These are phyloP conservation scores for Komagataella phaffii DNA, from an alignment of 805 yeast genomes.

Conservation along the genomic window DNA sequence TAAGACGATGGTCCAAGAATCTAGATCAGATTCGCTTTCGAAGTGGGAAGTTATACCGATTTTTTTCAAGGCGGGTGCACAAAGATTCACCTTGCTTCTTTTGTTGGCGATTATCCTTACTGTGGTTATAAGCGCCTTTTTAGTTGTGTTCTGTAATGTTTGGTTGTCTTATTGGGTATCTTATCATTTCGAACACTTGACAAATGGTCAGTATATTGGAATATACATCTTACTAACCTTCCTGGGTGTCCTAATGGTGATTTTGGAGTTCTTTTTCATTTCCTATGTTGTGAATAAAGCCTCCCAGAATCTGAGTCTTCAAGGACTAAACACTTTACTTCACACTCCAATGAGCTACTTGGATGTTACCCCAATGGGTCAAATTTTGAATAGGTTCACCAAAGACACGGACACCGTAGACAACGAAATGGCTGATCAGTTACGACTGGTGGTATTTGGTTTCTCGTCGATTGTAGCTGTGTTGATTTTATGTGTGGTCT, in stretches of 20 bases:
- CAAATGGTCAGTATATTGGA: conserved; percentile 55
- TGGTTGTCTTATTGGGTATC: conserved; percentile 80
- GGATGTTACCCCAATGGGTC: conserved; percentile 81
- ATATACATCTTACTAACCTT: conserved; percentile 50
- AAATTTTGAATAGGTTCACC: conserved; percentile 75
- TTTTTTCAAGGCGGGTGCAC: conserved; percentile 12
- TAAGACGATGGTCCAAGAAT: not conserved
- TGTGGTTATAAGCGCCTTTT: conserved; percentile 28
- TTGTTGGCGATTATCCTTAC: conserved; percentile 4
- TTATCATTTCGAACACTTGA: conserved; percentile 27
- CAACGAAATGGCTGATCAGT: conserved; percentile 63
- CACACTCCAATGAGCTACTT: conserved; percentile 74
- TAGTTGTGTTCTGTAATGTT: conserved; percentile 44
- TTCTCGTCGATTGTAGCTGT: conserved; percentile 20
- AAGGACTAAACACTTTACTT: conserved; percentile 46
- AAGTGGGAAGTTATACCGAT: not conserved
- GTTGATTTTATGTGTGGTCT: conserved; percentile 27
- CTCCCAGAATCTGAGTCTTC: conserved; percentile 40
- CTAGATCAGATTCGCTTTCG: not conserved
- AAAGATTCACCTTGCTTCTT: conserved; percentile 7
- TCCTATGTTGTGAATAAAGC: conserved; percentile 40
- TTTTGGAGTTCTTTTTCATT: conserved; percentile 28
- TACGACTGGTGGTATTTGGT: conserved; percentile 46
- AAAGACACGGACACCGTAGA: conserved; percentile 79
- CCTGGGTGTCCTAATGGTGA: conserved; percentile 29